Evolutionary conservation across 768 basidiomycete species (phyloP).

Genomic region (Tylopilus cervinicoccineus): DNA sequence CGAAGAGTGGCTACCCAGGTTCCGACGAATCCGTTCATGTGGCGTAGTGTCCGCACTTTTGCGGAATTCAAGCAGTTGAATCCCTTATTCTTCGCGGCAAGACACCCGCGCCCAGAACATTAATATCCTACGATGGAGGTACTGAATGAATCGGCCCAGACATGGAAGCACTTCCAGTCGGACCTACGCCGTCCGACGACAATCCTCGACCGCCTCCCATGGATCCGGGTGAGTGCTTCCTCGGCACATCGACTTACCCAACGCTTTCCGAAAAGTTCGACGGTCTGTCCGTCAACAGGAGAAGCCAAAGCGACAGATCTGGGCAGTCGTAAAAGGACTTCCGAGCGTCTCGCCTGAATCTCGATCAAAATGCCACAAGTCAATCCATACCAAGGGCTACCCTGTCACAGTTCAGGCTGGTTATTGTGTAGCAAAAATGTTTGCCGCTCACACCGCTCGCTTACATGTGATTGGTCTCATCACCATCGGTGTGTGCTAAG

Average conservation of each 20-base stretch:
- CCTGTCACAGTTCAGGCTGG: no score
- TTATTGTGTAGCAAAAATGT: no score
- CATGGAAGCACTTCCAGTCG: neutral
- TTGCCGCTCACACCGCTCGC: no score
- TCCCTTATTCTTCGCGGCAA: neutral
- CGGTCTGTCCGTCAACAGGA: neutral
- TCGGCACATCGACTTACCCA: neutral
- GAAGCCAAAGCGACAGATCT: neutral
- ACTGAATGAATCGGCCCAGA: neutral
- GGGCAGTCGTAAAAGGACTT: neutral
- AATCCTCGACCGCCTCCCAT: neutral
- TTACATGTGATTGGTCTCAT: no score
- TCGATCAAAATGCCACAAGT: neutral
- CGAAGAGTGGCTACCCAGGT: neutral
- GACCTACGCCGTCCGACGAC: neutral
- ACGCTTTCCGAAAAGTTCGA: no score
- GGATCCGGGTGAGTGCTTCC: neutral
- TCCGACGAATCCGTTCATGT: neutral
- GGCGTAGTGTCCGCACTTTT: neutral
- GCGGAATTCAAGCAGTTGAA: neutral
- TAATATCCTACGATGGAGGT: neutral
- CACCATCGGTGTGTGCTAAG: no score
- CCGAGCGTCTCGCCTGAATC: neutral
- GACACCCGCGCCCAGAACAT: neutral
- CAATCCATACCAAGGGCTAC: no score